phyloP scores from a whole-genome alignment of 805 yeast species.

The Scheffersomyces ergatensis region DNA sequence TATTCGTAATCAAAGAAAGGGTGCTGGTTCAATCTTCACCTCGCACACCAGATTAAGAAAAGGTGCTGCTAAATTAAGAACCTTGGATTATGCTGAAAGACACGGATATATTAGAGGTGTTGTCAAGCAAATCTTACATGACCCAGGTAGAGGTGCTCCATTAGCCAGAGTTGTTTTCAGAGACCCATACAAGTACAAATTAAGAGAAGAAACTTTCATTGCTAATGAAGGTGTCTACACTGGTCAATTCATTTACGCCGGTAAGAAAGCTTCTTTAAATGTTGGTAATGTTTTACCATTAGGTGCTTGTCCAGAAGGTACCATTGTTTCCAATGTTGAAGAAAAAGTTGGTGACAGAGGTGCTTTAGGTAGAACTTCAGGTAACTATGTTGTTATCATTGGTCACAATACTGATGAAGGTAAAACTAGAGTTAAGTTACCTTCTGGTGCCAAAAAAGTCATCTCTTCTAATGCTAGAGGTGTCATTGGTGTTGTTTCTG shows the following conservation, averaged over 20 bases:
- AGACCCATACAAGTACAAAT: constrained; percentile 98
- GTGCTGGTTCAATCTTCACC: constrained; percentile 99
- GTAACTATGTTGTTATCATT: constrained; percentile 97
- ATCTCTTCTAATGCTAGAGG: constrained; percentile 97
- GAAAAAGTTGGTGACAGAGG: constrained; percentile 99
- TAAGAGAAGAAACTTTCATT: constrained; percentile 97
- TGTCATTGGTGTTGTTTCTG: constrained; percentile 99
- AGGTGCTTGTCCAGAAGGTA: constrained; percentile 98
- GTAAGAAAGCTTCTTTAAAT: constrained; percentile 96
- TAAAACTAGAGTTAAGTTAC: constrained; percentile 98
- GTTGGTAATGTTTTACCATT: constrained; percentile 97
- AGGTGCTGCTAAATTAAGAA: constrained; percentile 99
- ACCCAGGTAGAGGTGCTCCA: constrained; percentile 99
- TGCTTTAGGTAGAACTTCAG: constrained; percentile 99
- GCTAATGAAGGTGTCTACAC: constrained; percentile 99
- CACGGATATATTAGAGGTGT: constrained; percentile 99
- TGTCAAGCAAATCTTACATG: constrained; percentile 98
- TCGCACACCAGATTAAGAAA: constrained; percentile 99
- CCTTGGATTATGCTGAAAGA: constrained; percentile 98
- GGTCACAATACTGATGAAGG: constrained; percentile 99
- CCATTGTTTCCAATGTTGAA: constrained; percentile 97
- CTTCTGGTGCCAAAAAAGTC: constrained; percentile 98
- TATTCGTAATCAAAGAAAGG: constrained; percentile 99
- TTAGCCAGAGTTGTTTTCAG: constrained; percentile 98
- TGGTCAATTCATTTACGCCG: constrained; percentile 98